Conservation (phyloP, 208 protist species). For the Leishmania turanica region DNA sequence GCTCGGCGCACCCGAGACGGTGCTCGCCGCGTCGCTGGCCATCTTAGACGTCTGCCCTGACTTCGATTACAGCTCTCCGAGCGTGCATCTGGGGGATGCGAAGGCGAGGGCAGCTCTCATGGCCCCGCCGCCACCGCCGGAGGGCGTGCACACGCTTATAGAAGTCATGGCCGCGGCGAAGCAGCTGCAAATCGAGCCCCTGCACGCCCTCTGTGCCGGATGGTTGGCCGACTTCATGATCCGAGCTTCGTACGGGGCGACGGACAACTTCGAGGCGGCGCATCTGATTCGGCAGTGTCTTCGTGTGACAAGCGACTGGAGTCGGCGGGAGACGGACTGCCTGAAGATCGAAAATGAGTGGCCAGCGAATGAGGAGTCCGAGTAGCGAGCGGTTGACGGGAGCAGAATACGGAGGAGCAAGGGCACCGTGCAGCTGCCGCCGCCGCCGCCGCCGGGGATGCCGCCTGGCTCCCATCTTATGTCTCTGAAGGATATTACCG, state of each 20-base stretch:
- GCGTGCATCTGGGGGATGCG: slow-evolving; percentile 33
- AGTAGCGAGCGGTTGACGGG: neutral
- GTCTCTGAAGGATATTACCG: neutral
- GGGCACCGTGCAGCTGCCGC: neutral
- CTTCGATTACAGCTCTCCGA: slow-evolving; percentile 58
- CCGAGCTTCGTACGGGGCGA: slow-evolving; percentile 54
- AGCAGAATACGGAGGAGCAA: neutral
- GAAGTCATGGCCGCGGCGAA: slow-evolving; percentile 48
- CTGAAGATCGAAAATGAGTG: slow-evolving; percentile 89
- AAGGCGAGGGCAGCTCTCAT: slow-evolving; percentile 27
- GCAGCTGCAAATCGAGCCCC: slow-evolving; percentile 50
- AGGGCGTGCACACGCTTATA: slow-evolving; percentile 41
- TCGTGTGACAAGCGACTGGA: slow-evolving; percentile 67
- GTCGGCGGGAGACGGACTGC: slow-evolving; percentile 60
- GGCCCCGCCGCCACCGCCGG: slow-evolving; percentile 33
- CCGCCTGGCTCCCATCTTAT: neutral
- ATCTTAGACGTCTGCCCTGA: slow-evolving; percentile 41
- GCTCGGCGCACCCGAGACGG: slow-evolving; percentile 40
- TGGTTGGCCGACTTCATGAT: slow-evolving; percentile 78
- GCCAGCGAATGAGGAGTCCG: slow-evolving; percentile 74
- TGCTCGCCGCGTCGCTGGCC: slow-evolving; percentile 20
- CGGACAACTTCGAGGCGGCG: slow-evolving; percentile 74
- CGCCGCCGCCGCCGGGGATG: neutral
- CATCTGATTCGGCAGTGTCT: slow-evolving; percentile 75
- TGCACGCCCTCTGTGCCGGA: slow-evolving; percentile 62